These are phyloP conservation scores for Apostasia shenzhenica DNA, from an alignment of 106 monocot species.

Conservation along the genomic window DNA sequence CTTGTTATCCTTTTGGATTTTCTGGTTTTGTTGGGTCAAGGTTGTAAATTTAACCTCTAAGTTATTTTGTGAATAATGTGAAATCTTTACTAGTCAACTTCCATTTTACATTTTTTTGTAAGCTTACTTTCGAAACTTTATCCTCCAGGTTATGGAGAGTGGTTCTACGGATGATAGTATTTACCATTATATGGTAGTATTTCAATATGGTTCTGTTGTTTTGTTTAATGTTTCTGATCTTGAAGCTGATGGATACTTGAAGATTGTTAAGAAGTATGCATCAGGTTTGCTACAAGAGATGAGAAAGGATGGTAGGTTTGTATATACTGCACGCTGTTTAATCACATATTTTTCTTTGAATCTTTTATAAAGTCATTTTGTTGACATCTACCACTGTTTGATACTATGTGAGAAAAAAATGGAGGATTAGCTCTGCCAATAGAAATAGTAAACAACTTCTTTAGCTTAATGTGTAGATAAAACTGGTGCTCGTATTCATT, in stretches of 20 bases:
- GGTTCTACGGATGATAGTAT: conserved; percentile 55
- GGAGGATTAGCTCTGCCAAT: no score
- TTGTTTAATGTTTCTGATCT: conserved; percentile 93
- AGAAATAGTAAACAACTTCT: no score
- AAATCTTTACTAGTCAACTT: neutral
- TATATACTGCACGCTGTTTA: neutral
- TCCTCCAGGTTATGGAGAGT: conserved; percentile 58
- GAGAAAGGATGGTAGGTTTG: conserved; percentile 70
- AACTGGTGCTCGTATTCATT: no score
- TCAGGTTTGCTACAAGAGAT: conserved; percentile 71
- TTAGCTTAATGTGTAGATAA: no score
- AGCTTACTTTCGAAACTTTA: conserved; percentile 1
- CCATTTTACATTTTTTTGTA: neutral
- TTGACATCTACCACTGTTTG: no score
- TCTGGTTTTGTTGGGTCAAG: no score
- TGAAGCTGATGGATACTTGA: conserved; percentile 90
- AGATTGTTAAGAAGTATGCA: conserved; percentile 87
- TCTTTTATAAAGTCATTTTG: no score
- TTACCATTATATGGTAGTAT: conserved; percentile 94
- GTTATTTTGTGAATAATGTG: no score
- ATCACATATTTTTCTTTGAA: neutral
- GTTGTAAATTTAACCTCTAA: no score
- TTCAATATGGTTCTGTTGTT: conserved; percentile 94
- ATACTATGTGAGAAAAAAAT: no score
- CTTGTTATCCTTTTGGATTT: no score